phyloP scores from a whole-genome alignment of 2,329 filamentous ascomycete genomes.

The Fusarium nelsonii region DNA sequence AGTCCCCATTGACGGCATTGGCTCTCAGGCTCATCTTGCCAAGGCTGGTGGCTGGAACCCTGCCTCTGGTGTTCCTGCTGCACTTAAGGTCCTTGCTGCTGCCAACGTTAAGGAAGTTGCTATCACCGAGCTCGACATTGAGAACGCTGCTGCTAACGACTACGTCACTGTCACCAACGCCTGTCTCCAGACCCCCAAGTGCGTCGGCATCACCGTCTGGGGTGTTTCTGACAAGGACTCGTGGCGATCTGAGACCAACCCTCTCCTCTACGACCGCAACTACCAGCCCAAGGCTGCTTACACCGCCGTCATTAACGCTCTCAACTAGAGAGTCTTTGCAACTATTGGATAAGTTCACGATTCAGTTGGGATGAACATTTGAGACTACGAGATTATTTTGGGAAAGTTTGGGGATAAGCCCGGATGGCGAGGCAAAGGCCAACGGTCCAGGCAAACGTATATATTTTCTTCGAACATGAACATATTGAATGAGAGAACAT shows the following conservation, averaged over 20 bases:
- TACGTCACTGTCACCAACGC: constrained; percentile 70
- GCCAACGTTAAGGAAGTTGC: constrained; percentile 69
- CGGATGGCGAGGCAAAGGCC: background rate
- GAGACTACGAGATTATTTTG: background rate
- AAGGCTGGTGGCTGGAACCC: constrained; percentile 54
- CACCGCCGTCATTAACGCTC: constrained; percentile 50
- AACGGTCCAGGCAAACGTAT: background rate
- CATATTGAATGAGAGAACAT: constrained; percentile 1
- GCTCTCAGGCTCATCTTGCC: constrained; percentile 68
- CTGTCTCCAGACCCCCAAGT: constrained; percentile 69
- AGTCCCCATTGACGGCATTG: constrained; percentile 63
- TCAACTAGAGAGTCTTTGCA: background rate
- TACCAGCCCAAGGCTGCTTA: constrained; percentile 66
- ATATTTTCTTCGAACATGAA: constrained; percentile 10
- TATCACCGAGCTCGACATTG: constrained; percentile 77
- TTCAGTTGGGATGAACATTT: background rate
- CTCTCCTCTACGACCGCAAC: constrained; percentile 66
- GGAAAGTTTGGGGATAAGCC: background rate
- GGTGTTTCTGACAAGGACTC: constrained; percentile 60
- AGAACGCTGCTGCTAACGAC: constrained; percentile 65
- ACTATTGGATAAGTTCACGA: too few species aligned
- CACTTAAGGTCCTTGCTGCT: constrained; percentile 65
- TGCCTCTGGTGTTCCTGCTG: constrained; percentile 63
- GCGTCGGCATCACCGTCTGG: constrained; percentile 76
- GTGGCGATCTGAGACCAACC: constrained; percentile 53